Evolutionary conservation across 2,329 filamentous ascomycete species (phyloP), one percentile per base, ranked within the genome.

Genomic region (Cryphonectria radicalis): DNA sequence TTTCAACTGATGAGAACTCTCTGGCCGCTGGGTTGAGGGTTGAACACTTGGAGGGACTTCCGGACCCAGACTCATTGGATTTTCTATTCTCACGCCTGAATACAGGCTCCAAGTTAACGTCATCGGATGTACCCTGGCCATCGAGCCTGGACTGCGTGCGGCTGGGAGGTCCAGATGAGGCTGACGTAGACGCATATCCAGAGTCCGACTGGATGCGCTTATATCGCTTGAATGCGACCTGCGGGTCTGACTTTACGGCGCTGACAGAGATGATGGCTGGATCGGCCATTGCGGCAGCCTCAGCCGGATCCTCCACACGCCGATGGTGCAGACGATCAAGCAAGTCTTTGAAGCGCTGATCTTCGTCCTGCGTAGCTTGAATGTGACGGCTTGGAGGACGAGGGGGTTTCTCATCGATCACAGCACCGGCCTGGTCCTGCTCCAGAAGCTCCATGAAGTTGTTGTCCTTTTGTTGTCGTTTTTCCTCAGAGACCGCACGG

Each of bases 1-100:
- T 11, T 42, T 42, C 65, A 22, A n/a, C 13, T 1, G 35, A 55
- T 14, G 72, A 66, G 63, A 73, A 73, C 55, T 46, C 69, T n/a
- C 66, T 71, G 55, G 72, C 72, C 8, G 72, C 50, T 11, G 72
- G 72, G 32, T 73, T 73, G n/a, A 73, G 69, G 0, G 37, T 65
- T 19, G 72, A 69, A 43, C 35, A 35, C 42, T 71, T 73, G 22
- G 66, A 67, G 8, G 66, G 43, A 13, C 50, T 68, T 32, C 59
- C 35, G 28, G 40, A 40, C n/a, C 50, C 46, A 17, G 50, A 62
- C 14, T 67, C n/a, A 14, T 67, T 68, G 3, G 68, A 68, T 28
- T 28, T 42, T 25, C 19, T 17, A 7, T 67, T 67, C 32, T 28
- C 28, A 64, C 66, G 66, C 25, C 63, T 35, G 5, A 37, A 11